Conservation (phyloP, 768 basidiomycete species). For the Hebeloma cylindrosporum region DNA sequence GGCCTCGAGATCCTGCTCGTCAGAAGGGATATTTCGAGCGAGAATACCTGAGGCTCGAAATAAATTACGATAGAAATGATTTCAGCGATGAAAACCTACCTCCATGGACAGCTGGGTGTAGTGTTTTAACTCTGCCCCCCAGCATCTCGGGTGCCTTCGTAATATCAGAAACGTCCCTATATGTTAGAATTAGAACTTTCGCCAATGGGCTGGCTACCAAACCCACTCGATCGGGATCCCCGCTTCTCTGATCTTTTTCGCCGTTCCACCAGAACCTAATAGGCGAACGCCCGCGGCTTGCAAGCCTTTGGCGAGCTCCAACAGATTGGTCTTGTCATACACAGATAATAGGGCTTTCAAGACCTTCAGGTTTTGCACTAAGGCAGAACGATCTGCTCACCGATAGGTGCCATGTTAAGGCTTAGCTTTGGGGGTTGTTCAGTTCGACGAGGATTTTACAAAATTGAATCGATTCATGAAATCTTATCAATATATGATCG, state of each 20-base stretch:
- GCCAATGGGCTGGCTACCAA: neutral
- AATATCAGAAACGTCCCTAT: slow-evolving; percentile 94
- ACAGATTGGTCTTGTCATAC: slow-evolving; percentile 90
- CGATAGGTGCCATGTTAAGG: slow-evolving; percentile 35
- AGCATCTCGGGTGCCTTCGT: slow-evolving; percentile 99
- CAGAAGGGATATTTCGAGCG: slow-evolving; percentile 87
- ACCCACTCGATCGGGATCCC: slow-evolving; percentile 88
- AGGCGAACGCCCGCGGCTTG: slow-evolving; percentile 79
- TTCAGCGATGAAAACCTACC: slow-evolving; percentile 45
- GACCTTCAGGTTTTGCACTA: neutral
- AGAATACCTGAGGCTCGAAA: no score
- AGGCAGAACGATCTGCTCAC: slow-evolving; percentile 13
- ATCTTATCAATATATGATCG: slow-evolving; percentile 5
- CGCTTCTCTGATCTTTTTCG: slow-evolving; percentile 94
- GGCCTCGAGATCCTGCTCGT: slow-evolving; percentile 78
- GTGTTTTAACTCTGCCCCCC: slow-evolving; percentile 95
- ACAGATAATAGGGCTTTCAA: slow-evolving; percentile 84
- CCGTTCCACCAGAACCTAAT: slow-evolving; percentile 95
- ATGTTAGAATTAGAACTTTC: neutral
- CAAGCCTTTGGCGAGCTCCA: slow-evolving; percentile 88
- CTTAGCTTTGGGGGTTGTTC: slow-evolving; percentile 1
- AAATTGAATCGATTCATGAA: slow-evolving; percentile 3
- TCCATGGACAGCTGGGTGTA: slow-evolving; percentile 97
- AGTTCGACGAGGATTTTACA: neutral
- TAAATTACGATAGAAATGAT: no score